Percentiles rank a stretch among this genome's conserved stretches.
Evolutionary conservation across 1,284 basidiomycete genomes (phyloP).

Genomic region (Cryptococcus deneoformans): DNA sequence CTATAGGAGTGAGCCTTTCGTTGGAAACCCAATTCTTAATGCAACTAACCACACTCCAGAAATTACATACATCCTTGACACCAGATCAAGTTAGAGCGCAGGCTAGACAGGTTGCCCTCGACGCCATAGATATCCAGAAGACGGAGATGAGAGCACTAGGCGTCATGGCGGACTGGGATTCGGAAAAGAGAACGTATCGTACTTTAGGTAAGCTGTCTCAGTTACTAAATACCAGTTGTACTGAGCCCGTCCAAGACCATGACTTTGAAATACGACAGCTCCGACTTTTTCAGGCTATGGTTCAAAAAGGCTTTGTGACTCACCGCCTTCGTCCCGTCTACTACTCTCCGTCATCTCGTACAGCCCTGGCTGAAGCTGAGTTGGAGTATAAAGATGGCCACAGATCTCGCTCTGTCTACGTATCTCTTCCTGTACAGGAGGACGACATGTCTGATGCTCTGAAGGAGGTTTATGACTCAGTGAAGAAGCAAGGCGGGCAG

Average conservation of each 20-base stretch:
- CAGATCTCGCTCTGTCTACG: slow-evolving; percentile 82
- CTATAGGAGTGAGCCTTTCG: slow-evolving; percentile 63
- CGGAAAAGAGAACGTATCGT: slow-evolving; percentile 70
- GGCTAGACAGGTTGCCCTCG: slow-evolving; percentile 69
- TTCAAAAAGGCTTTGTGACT: slow-evolving; percentile 71
- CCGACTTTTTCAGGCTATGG: slow-evolving; percentile 82
- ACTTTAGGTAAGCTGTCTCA: slow-evolving; percentile 64
- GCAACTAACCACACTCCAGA: slow-evolving; percentile 14
- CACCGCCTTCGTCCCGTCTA: slow-evolving; percentile 87
- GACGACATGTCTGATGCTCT: slow-evolving; percentile 37
- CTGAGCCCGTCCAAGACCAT: slow-evolving; percentile 58
- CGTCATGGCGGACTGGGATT: slow-evolving; percentile 90
- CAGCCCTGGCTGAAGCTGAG: slow-evolving; percentile 95
- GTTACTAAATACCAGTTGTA: neutral
- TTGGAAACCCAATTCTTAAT: too few relatives aligned
- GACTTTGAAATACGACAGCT: slow-evolving; percentile 88
- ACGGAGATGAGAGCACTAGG: slow-evolving; percentile 78
- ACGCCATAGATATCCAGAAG: slow-evolving; percentile 74
- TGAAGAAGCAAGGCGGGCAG: neutral
- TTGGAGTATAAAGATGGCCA: slow-evolving; percentile 88
- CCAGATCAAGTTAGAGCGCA: slow-evolving; percentile 66
- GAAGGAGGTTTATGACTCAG: slow-evolving; percentile 15
- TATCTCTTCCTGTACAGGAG: slow-evolving; percentile 62
- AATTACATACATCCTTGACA: slow-evolving; percentile 54
- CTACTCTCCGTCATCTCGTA: slow-evolving; percentile 92